Percentiles rank a stretch among this genome's conserved stretches.
Evolutionary conservation across 1,284 basidiomycete species (phyloP).

Genomic region (Tilletia indica): DNA sequence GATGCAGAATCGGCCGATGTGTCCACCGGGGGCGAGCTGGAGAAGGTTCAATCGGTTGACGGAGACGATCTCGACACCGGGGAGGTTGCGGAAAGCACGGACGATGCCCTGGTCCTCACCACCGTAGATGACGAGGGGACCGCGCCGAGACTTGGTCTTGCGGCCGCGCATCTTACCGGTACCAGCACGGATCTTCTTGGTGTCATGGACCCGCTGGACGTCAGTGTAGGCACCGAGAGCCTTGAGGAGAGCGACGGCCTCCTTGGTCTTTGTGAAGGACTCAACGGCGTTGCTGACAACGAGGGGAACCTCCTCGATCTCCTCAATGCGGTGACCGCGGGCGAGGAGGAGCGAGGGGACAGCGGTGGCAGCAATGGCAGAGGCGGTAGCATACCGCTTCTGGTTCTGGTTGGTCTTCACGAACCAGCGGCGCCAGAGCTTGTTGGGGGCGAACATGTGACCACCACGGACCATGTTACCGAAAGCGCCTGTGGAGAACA

Average conservation of each 20-base stretch:
- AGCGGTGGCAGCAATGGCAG: slow-evolving; percentile 94
- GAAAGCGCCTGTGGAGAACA: slow-evolving; percentile 72
- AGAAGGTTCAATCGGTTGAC: slow-evolving; percentile 94
- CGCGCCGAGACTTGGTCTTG: slow-evolving; percentile 93
- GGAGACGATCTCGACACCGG: slow-evolving; percentile 95
- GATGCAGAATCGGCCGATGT: slow-evolving; percentile 97
- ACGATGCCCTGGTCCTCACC: slow-evolving; percentile 92
- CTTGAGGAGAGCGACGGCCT: slow-evolving; percentile 92
- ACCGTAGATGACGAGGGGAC: slow-evolving; percentile 94
- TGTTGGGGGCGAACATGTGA: slow-evolving; percentile 99
- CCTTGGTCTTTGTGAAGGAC: slow-evolving; percentile 93
- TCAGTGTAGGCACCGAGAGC: slow-evolving; percentile 77
- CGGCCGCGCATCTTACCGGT: slow-evolving; percentile 98
- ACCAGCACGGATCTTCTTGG: slow-evolving; percentile 92
- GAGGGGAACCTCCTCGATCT: slow-evolving; percentile 94
- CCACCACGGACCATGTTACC: slow-evolving; percentile 72
- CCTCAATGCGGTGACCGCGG: slow-evolving; percentile 97
- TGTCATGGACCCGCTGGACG: slow-evolving; percentile 95
- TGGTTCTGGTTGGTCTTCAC: slow-evolving; percentile 99
- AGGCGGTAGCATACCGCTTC: slow-evolving; percentile 95
- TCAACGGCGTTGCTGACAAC: slow-evolving; percentile 79
- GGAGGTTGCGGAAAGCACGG: slow-evolving; percentile 97
- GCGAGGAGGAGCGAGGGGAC: slow-evolving; percentile 97
- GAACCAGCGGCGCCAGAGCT: slow-evolving; percentile 99
- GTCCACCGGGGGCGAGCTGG: slow-evolving; percentile 98